These are phyloP conservation scores for Erodium maritimum DNA, from an alignment of 345 rosid genomes.

Conservation along the genomic window DNA sequence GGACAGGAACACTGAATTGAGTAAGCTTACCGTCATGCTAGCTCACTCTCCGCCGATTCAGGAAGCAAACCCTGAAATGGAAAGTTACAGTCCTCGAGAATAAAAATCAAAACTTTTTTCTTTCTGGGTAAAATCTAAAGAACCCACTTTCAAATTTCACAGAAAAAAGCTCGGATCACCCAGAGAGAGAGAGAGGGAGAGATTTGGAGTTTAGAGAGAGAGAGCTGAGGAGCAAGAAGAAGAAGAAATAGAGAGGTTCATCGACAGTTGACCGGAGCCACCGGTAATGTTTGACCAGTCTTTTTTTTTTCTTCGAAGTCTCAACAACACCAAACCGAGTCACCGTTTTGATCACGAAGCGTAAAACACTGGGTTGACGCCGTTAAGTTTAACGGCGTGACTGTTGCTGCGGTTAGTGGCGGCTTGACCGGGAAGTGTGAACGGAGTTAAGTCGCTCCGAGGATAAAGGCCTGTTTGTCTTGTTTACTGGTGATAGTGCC, in stretches of 20 bases:
- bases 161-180: neutral
- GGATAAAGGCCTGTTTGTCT: too few species aligned
- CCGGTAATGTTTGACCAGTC: constrained; percentile 13
- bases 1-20: neutral
- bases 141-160: neutral
- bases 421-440: too few species aligned
- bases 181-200: neutral
- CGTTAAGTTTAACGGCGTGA: too few species aligned
- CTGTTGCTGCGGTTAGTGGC: too few species aligned
- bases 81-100: neutral
- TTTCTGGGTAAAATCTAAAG: neutral
- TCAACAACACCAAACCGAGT: neutral
- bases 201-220: neutral
- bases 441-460: too few species aligned
- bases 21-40: neutral
- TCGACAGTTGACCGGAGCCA: constrained; percentile 21
- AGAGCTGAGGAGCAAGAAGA: neutral
- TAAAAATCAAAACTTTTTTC: neutral
- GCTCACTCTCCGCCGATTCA: neutral
- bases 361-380: too few species aligned
- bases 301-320: constrained; percentile 2
- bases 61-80: neutral
- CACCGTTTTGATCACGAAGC: too few species aligned
- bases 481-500: too few species aligned
- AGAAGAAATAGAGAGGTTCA: neutral